These are phyloP conservation scores for Astragalus glycyphyllos DNA, from an alignment of 306 rosid species.

Conservation along the genomic window DNA sequence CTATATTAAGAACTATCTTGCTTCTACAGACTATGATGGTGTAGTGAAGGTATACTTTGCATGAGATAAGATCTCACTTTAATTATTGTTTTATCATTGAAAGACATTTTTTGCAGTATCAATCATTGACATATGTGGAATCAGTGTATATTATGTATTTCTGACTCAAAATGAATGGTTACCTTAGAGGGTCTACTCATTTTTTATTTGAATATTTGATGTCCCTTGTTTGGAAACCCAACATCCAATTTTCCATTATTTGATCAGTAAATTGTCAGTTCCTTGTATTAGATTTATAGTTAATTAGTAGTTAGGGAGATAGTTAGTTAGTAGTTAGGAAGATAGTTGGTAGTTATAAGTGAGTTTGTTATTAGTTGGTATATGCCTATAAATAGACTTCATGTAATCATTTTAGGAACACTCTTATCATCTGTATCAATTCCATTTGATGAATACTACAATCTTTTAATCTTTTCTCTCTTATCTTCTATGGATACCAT, in stretches of 20 bases:
- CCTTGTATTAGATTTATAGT: no score
- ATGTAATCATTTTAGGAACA: no score
- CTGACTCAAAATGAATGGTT: slow-evolving; percentile 22
- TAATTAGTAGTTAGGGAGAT: no score
- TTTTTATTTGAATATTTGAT: slow-evolving; percentile 13
- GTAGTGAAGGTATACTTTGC: slow-evolving; percentile 75
- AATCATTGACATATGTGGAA: slow-evolving; percentile 16
- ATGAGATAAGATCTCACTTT: slow-evolving; percentile 14
- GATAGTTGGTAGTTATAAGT: no score
- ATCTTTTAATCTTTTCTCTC: no score
- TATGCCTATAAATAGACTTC: no score
- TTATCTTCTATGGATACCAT: no score
- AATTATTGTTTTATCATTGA: slow-evolving; percentile 35
- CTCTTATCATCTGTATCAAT: no score
- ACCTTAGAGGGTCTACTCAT: neutral
- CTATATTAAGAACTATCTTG: slow-evolving; percentile 90
- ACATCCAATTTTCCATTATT: neutral
- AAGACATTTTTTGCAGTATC: slow-evolving; percentile 33
- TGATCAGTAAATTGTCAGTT: slow-evolving; percentile 18
- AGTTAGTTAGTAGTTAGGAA: no score
- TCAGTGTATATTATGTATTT: slow-evolving; percentile 22
- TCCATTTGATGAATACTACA: no score
- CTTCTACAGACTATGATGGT: slow-evolving; percentile 93
- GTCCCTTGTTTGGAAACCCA: slow-evolving; percentile 24
- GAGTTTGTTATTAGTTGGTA: no score